These are phyloP conservation scores for Rhodotorula glutinis DNA, from an alignment of 1,284 basidiomycete genomes.

Conservation along the genomic window DNA sequence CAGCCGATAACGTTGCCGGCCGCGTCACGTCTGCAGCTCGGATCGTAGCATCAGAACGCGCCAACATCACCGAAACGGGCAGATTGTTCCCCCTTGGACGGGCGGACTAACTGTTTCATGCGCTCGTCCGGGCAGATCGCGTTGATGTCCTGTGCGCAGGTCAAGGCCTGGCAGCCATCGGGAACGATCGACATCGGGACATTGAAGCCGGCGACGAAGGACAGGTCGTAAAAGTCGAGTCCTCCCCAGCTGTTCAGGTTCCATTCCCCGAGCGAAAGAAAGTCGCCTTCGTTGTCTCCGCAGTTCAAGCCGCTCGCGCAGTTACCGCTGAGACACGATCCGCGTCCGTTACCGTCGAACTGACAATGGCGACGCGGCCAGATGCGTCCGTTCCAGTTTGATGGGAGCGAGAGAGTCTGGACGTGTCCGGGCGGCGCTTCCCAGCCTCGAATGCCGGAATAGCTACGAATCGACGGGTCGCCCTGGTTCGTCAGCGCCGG, in stretches of 20 bases:
- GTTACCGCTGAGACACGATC: constrained; percentile 15
- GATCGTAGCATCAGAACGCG: neutral
- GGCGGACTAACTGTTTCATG: constrained; percentile 15
- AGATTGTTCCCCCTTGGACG: too few species aligned
- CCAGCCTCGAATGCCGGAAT: constrained; percentile 12
- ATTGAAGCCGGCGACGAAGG: constrained; percentile 16
- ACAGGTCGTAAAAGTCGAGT: constrained; percentile 20
- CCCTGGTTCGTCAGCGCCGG: neutral
- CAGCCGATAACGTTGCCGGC: constrained; percentile 19
- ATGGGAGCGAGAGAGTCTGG: neutral
- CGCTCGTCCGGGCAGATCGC: constrained; percentile 19
- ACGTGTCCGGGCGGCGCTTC: neutral
- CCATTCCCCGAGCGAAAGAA: constrained; percentile 20
- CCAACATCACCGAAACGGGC: too few species aligned
- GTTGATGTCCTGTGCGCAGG: constrained; percentile 11
- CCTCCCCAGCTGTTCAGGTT: constrained; percentile 17
- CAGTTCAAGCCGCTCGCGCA: constrained; percentile 6
- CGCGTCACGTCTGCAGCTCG: neutral
- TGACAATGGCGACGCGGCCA: constrained; percentile 15
- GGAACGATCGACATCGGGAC: constrained; percentile 16
- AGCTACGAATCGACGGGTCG: neutral
- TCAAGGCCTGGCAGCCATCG: constrained; percentile 12
- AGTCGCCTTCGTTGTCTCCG: constrained; percentile 2
- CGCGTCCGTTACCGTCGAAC: constrained; percentile 2
- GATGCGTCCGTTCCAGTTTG: constrained; percentile 8